Percentiles rank a stretch among this genome's conserved stretches.
These are phyloP conservation scores for Pythium utonaiense DNA, from an alignment of 352 stramenopile species.

Conservation along the genomic window DNA sequence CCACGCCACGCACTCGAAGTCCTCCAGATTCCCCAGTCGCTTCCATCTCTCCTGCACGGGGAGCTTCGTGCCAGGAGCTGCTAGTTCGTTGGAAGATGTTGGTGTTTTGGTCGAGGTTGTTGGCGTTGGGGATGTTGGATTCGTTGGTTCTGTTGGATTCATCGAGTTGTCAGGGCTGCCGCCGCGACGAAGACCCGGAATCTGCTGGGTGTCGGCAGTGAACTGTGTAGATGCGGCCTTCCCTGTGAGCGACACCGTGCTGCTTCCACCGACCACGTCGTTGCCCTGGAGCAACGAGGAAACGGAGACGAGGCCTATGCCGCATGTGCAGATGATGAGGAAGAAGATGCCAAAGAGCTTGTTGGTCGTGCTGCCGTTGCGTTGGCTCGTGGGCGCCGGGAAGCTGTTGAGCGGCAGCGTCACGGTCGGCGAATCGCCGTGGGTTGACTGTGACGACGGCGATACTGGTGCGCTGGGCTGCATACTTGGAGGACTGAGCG, in stretches of 20 bases:
- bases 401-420: neutral
- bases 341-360: slow-evolving; percentile 28
- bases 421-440: neutral
- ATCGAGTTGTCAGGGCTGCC: neutral
- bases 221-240: slow-evolving; percentile 12
- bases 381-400: slow-evolving; percentile 1
- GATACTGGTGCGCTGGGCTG: slow-evolving; percentile 2
- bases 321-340: slow-evolving; percentile 51
- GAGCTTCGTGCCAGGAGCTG: neutral
- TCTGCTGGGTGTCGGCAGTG: neutral
- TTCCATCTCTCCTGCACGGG: slow-evolving; percentile 16
- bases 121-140: slow-evolving; percentile 6
- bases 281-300: slow-evolving; percentile 48
- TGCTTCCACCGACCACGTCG: neutral
- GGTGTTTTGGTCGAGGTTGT: neutral
- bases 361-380: slow-evolving; percentile 9
- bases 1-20: slow-evolving; percentile 19
- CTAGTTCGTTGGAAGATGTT: neutral
- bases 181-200: slow-evolving; percentile 2
- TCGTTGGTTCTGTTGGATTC: too few species aligned
- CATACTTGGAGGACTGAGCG: neutral
- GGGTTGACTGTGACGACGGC: neutral
- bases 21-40: slow-evolving; percentile 23
- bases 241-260: neutral
- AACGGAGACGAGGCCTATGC: slow-evolving; percentile 49